These are phyloP conservation scores for Polytolypa hystricis DNA, from an alignment of 2,329 filamentous ascomycete species.

Conservation along the genomic window DNA sequence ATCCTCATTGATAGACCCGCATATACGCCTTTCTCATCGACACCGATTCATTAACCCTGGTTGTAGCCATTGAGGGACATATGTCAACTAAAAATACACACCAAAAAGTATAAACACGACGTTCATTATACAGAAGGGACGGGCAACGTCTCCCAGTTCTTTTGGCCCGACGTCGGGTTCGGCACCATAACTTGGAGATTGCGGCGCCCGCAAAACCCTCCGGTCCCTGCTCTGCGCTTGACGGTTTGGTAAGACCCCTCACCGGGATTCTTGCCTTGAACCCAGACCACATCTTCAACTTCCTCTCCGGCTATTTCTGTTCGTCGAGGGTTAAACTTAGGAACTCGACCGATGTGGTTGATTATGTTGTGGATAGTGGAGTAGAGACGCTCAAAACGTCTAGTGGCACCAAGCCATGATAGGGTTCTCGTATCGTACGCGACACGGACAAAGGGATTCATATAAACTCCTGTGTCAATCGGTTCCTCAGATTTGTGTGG, in stretches of 20 bases:
- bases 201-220: slow-evolving; percentile 35
- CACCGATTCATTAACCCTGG: too few relatives aligned
- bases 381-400: slow-evolving; percentile 57
- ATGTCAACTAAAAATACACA: not conserved
- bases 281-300: slow-evolving; percentile 32
- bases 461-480: slow-evolving; percentile 50
- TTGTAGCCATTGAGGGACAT: too few relatives aligned
- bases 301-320: slow-evolving; percentile 46
- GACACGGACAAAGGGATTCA: slow-evolving; percentile 65
- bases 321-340: slow-evolving; percentile 50
- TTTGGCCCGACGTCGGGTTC: slow-evolving; percentile 30
- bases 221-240: slow-evolving; percentile 29
- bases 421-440: slow-evolving; percentile 52
- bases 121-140: slow-evolving; percentile 22
- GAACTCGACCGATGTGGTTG: slow-evolving; percentile 46
- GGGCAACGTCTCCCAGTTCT: slow-evolving; percentile 35
- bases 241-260: slow-evolving; percentile 30
- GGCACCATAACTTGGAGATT: slow-evolving; percentile 35
- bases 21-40: too few relatives aligned
- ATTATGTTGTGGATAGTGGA: slow-evolving; percentile 47
- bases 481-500: slow-evolving; percentile 19
- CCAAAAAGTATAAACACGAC: not conserved
- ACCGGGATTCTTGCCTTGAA: slow-evolving; percentile 19
- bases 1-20: too few relatives aligned
- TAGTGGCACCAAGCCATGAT: slow-evolving; percentile 47